Evolutionary conservation across 2,329 filamentous ascomycete species (phyloP), one percentile per base, ranked within the genome.

Genomic region (Trichoderma semiorbis): DNA sequence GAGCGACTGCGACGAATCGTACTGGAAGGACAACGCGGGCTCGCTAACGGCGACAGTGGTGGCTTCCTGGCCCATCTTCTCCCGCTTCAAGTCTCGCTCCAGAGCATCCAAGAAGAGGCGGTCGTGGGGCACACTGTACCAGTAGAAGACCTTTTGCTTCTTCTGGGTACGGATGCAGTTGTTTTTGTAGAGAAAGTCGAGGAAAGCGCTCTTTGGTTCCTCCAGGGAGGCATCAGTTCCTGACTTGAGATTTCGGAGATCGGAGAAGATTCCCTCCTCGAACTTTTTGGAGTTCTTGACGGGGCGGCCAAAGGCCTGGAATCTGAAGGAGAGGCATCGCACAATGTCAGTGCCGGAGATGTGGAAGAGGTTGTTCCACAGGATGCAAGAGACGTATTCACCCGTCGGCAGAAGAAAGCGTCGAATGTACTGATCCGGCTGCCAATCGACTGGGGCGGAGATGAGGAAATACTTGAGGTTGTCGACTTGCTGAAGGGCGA

Each of bases 271-370:
- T 77, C 96, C 96, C 84, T 99, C 96, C 84, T 99, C 96, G 80
- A 99, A 99, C 84, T 99, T 99, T 87, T 99, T 99, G 53, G 95
- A 97, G 86, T 99, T 99, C 88, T 98, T 98, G 74, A 99, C 96
- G 1, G 96, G 96, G 71, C 96, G 93, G 78, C 96, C 96, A 80
- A 99, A 99, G 66, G 96, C 96, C 85, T 98, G 96, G 85, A 99
- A 99, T 80, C 96, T 89, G 86, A 99, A 99, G 8, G 96, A 97
- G 60, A 99, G 89, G 80, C 96, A 99, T 89, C 96, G 91, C 74
- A 99, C 96, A 79, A 99, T 99, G 83, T 99, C 96, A 77, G 96
- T 99, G 74, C 96, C 96, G 30, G 96, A 98, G 79, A 99, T 97
- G 87, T 99, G 96, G 83, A 99, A 99, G 78, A 99, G 93, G 81